These are phyloP conservation scores for Podaxis carcinomalis DNA, from an alignment of 768 basidiomycete species.

Conservation along the genomic window DNA sequence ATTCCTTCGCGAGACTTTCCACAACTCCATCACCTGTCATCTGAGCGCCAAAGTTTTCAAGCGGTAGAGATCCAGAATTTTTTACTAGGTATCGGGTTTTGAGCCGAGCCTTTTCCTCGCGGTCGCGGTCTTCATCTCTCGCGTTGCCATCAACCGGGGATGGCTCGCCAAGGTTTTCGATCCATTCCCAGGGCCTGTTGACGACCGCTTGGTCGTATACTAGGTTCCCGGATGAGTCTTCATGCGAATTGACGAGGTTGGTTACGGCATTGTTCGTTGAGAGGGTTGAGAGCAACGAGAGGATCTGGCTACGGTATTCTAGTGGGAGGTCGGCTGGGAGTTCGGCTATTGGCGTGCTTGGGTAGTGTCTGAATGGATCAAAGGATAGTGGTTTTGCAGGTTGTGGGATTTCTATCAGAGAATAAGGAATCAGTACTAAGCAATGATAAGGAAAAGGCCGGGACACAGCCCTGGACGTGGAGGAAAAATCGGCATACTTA, in stretches of 20 bases:
- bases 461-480: not conserved
- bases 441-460: not conserved
- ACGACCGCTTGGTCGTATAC: conserved; percentile 49
- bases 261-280: conserved; percentile 47
- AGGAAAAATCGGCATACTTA: conserved; percentile 25
- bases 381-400: conserved; percentile 50
- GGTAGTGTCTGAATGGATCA: conserved; percentile 67
- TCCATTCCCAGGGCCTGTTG: conserved; percentile 87
- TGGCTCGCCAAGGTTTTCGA: conserved; percentile 68
- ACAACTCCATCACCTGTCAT: conserved; percentile 58
- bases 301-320: conserved; percentile 54
- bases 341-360: conserved; percentile 42
- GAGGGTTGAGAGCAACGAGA: conserved; percentile 52
- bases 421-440: not conserved
- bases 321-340: conserved; percentile 54
- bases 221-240: conserved; percentile 48
- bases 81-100: conserved; percentile 38
- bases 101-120: conserved; percentile 34
- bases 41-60: conserved; percentile 66
- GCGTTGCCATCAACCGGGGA: conserved; percentile 39
- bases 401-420: conserved; percentile 51
- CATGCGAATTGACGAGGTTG: conserved; percentile 55
- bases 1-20: conserved; percentile 22
- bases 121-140: conserved; percentile 35
- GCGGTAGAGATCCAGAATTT: conserved; percentile 67